phyloP scores from a whole-genome alignment of 192 early-diverging fungal species.

The Phycomyces blakesleeanus region DNA sequence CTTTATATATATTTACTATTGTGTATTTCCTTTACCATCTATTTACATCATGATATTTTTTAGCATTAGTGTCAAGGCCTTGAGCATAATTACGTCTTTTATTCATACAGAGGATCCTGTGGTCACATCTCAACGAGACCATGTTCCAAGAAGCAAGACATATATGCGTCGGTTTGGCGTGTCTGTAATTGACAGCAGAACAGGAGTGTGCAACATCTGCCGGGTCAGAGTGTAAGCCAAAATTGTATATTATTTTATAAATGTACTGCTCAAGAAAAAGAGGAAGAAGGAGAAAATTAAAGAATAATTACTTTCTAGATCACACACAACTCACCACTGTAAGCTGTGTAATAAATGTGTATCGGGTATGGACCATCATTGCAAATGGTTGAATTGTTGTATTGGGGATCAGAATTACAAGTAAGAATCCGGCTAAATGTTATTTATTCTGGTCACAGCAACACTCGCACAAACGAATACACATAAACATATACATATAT shows the following conservation, averaged over 20 bases:
- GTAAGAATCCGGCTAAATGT: too few relatives aligned
- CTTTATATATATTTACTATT: neutral
- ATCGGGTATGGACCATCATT: conserved; percentile 39
- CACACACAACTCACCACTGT: conserved; percentile 30
- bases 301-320: conserved; percentile 6
- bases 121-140: conserved; percentile 14
- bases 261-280: too few relatives aligned
- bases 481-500: too few relatives aligned
- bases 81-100: conserved; percentile 27
- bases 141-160: conserved; percentile 21
- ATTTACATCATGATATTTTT: conserved; percentile 28
- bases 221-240: conserved; percentile 38
- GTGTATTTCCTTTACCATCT: neutral
- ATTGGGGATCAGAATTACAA: conserved; percentile 35
- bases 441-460: too few relatives aligned
- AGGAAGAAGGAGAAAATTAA: neutral
- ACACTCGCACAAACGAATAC: too few relatives aligned
- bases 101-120: conserved; percentile 27
- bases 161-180: conserved; percentile 30
- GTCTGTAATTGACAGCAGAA: conserved; percentile 33
- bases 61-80: conserved; percentile 19
- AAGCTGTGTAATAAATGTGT: conserved; percentile 41
- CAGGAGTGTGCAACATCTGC: conserved; percentile 34
- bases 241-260: neutral
- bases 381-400: conserved; percentile 38